Percentiles rank a stretch among this genome's conserved stretches.
phyloP scores from a whole-genome alignment of 2,329 filamentous ascomycete genomes.

The Harringtonia lauricola region DNA sequence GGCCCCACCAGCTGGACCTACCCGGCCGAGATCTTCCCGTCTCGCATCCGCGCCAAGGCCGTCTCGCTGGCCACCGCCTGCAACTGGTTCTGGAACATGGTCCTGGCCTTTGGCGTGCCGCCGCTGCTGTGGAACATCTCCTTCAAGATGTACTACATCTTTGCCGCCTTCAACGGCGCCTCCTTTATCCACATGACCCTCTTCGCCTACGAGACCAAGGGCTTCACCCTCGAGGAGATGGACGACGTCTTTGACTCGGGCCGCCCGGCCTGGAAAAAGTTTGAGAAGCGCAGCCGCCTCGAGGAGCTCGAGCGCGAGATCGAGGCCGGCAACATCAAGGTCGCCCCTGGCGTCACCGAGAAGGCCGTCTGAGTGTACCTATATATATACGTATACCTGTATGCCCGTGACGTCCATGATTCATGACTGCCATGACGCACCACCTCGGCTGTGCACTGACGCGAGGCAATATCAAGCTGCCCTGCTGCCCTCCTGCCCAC shows the following conservation, averaged over 20 bases:
- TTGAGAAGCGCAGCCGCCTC: conserved; percentile 29
- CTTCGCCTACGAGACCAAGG: conserved; percentile 52
- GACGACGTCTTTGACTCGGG: conserved; percentile 59
- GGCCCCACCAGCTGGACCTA: conserved; percentile 40
- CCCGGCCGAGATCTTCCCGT: conserved; percentile 34
- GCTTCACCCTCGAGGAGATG: conserved; percentile 67
- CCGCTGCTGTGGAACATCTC: conserved; percentile 39
- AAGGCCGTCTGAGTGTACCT: too few relatives aligned
- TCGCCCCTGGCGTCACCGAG: conserved; percentile 9
- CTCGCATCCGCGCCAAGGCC: conserved; percentile 31
- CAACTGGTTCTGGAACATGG: conserved; percentile 37
- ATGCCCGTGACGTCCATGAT: too few relatives aligned
- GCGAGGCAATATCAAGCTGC: too few relatives aligned
- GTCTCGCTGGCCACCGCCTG: conserved; percentile 29
- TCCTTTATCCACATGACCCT: conserved; percentile 62
- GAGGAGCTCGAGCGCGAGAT: conserved; percentile 37
- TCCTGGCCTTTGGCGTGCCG: conserved; percentile 41
- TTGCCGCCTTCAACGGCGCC: conserved; percentile 58
- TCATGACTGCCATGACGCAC: too few relatives aligned
- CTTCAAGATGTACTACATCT: conserved; percentile 52
- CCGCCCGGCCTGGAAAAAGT: conserved; percentile 45
- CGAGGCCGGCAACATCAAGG: conserved; percentile 31
- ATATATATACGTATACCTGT: too few relatives aligned
- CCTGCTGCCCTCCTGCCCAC: too few relatives aligned
- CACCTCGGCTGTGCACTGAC: too few relatives aligned